These are phyloP conservation scores for Ambrosia artemisiifolia DNA, from an alignment of 129 eudicot species.

Conservation along the genomic window DNA sequence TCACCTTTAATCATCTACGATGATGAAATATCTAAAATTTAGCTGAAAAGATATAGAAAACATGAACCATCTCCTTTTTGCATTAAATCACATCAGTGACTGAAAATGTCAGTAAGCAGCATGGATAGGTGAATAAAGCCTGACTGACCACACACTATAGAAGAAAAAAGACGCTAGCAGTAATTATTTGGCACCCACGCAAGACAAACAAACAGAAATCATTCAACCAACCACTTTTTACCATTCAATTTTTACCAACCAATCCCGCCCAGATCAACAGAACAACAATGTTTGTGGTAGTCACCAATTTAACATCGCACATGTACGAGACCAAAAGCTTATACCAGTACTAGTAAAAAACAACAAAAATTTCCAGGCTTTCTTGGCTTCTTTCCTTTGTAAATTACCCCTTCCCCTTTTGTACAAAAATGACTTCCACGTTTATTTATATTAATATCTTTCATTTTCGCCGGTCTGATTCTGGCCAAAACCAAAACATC, in stretches of 20 bases:
- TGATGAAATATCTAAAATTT: background rate
- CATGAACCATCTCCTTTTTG: background rate
- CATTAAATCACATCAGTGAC: slow-evolving; percentile 1
- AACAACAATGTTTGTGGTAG: background rate
- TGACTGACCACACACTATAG: slow-evolving; percentile 26
- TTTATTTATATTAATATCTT: slow-evolving; percentile 22
- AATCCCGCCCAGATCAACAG: background rate
- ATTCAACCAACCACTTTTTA: slow-evolving; percentile 13
- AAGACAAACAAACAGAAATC: slow-evolving; percentile 25
- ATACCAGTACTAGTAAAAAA: slow-evolving; percentile 7
- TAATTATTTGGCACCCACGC: slow-evolving; percentile 23
- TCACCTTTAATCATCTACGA: too few species aligned
- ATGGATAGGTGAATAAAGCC: slow-evolving; percentile 28
- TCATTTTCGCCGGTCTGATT: too few species aligned
- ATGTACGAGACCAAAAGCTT: slow-evolving; percentile 29
- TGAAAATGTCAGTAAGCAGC: slow-evolving; percentile 24
- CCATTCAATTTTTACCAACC: background rate
- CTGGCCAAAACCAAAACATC: too few species aligned
- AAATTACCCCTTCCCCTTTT: slow-evolving; percentile 33
- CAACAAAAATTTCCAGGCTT: slow-evolving; percentile 58
- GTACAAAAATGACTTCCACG: slow-evolving; percentile 40
- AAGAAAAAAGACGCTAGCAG: slow-evolving; percentile 14
- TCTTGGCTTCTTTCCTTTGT: slow-evolving; percentile 23
- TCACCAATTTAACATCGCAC: slow-evolving; percentile 41
- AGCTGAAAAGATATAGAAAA: background rate